Base-by-base conservation (phyloP, 768 basidiomycete species). In the Coprinopsis marcescibilis region DNA sequence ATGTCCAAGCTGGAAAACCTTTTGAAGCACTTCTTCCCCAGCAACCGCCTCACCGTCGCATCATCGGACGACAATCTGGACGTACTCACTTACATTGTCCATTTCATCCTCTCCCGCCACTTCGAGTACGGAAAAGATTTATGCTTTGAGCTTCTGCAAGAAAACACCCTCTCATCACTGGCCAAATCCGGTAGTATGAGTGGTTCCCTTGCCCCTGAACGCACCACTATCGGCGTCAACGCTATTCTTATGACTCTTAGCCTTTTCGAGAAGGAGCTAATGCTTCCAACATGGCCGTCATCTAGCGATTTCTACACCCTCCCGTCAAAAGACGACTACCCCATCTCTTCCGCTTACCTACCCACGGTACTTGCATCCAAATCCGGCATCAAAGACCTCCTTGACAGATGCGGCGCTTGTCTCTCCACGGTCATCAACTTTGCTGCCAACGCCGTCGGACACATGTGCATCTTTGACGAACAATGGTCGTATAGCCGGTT, bases 91-190 rank as follows among this genome's bases (percentile, higher is more conserved):
- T 85, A 81, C 58, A 79, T 91, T 38, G 65, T 83, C 15, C 91
- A 96, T 59, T 93, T 88, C 60, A 71, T 91, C 44, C 76, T 92
- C 37, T 82, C 82, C 8, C 84, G 89, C 15, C 80, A 94, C 62
- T 79, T 88, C 46, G 91, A 95, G 23, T 86, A 83, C 52, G 93
- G 92, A 5, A 73, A 78, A 57, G 90, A 94, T 38, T 65, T 93
- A 23, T 83, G 87, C 57, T 56, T 92, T 51, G 85, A 90, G 3
- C 75, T 92, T 24, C 71, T 95, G 45, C 87, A 89, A 61, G 87
- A 91, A 59, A 68, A 76, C 1, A 57, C 69, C 2, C 66, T 83
- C 50, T 69, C 55, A 35, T 60, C 66, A 4, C 54, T 67, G 14
- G 70, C 73, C 46, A 68, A 68, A 44, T 61, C 68, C 2, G 66